phyloP scores from a whole-genome alignment of 805 yeast genomes.

The Myxozyma mucilagina region DNA sequence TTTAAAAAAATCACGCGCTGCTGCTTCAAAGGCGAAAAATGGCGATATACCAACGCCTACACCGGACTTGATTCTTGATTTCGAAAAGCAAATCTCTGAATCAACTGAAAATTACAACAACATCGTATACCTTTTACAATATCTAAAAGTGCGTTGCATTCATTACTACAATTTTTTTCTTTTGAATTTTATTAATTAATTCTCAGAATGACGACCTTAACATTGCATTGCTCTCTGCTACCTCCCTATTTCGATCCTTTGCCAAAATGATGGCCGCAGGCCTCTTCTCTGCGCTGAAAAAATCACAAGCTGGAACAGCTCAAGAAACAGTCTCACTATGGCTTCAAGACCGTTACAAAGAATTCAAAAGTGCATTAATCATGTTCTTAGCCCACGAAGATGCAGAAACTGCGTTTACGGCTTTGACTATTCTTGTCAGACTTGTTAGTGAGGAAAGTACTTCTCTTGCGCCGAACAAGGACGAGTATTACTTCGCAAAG shows the following conservation, averaged over 20 bases:
- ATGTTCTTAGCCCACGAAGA: constrained; percentile 45
- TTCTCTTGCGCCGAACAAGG: constrained; percentile 50
- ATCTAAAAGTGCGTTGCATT: constrained; percentile 36
- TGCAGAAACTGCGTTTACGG: constrained; percentile 45
- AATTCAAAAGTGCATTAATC: constrained; percentile 51
- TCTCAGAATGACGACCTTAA: constrained; percentile 29
- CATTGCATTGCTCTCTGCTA: constrained; percentile 30
- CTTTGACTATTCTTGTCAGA: constrained; percentile 41
- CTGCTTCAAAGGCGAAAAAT: not conserved
- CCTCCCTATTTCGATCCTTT: constrained; percentile 51
- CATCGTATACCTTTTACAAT: constrained; percentile 50
- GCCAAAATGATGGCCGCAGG: constrained; percentile 50
- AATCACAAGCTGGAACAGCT: constrained; percentile 44
- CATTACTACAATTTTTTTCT: not conserved
- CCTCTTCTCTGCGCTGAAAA: constrained; percentile 39
- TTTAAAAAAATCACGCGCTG: not conserved
- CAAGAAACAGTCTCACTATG: constrained; percentile 57
- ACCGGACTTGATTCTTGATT: constrained; percentile 20
- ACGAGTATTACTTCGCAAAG: constrained; percentile 66
- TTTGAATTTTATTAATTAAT: not conserved
- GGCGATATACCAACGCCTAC: constrained; percentile 8
- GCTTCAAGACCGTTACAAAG: constrained; percentile 60
- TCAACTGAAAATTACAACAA: constrained; percentile 58
- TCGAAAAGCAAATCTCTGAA: constrained; percentile 30
- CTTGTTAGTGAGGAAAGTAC: constrained; percentile 56